Evolutionary conservation across 2,329 filamentous ascomycete species (phyloP).

Genomic region (Zymoseptoria passerinii): DNA sequence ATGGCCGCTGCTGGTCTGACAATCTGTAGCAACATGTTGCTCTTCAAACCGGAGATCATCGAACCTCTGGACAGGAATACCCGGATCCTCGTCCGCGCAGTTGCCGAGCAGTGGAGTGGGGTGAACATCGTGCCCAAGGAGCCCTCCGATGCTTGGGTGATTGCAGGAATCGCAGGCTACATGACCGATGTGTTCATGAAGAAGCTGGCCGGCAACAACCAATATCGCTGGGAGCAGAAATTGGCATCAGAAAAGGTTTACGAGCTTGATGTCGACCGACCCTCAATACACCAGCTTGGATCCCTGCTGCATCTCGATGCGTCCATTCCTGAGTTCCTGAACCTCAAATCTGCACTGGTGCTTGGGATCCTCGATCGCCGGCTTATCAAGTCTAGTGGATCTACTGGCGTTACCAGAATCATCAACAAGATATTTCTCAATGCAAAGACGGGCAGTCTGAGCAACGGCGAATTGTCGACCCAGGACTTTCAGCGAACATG

Average conservation of each 20-base stretch:
- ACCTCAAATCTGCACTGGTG: conserved; percentile 80
- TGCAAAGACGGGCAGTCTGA: conserved; percentile 71
- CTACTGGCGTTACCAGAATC: conserved; percentile 74
- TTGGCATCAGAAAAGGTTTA: conserved; percentile 72
- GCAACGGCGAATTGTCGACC: conserved; percentile 61
- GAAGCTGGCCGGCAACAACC: conserved; percentile 85
- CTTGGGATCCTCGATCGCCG: conserved; percentile 90
- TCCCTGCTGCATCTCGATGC: conserved; percentile 68
- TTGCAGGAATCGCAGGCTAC: conserved; percentile 83
- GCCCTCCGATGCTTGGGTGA: conserved; percentile 75
- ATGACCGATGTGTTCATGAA: conserved; percentile 93
- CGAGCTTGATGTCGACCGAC: conserved; percentile 70
- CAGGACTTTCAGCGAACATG: conserved; percentile 73
- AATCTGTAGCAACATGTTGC: conserved; percentile 75
- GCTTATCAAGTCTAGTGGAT: conserved; percentile 78
- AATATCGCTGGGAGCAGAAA: conserved; percentile 87
- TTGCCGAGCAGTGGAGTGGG: conserved; percentile 90
- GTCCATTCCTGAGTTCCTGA: conserved; percentile 84
- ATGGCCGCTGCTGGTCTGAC: conserved; percentile 73
- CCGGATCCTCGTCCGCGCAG: conserved; percentile 68
- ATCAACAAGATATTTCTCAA: conserved; percentile 79
- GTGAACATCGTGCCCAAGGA: conserved; percentile 83
- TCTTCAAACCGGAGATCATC: conserved; percentile 77
- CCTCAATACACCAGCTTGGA: conserved; percentile 74
- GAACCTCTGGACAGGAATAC: conserved; percentile 79